Evolutionary conservation across 805 yeast genomes (phyloP).

Genomic region (Starmerella apis): DNA sequence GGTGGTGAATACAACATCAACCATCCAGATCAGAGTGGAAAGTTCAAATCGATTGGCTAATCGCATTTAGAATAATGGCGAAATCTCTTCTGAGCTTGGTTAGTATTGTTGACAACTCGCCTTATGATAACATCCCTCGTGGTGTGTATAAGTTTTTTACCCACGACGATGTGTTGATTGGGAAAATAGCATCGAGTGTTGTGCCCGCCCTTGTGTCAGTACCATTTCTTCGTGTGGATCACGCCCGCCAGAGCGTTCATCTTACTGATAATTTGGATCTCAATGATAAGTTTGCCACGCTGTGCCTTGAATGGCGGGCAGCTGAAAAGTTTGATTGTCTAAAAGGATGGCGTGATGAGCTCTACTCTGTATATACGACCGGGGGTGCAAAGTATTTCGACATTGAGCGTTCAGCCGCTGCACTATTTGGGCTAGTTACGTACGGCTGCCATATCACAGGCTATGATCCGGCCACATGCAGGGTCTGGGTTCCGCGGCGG

Average conservation of each 20-base stretch:
- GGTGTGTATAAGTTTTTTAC: conserved; percentile 26
- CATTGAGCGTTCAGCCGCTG: conserved; percentile 73
- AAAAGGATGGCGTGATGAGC: conserved; percentile 71
- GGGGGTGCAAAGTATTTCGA: conserved; percentile 47
- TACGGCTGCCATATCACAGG: conserved; percentile 88
- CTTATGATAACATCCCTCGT: conserved; percentile 5
- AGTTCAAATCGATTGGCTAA: too few species aligned
- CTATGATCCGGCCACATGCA: conserved; percentile 33
- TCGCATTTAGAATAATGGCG: neutral
- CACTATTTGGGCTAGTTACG: conserved; percentile 73
- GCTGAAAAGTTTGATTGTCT: conserved; percentile 25
- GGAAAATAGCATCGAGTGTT: conserved; percentile 20
- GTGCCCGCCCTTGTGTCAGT: conserved; percentile 10
- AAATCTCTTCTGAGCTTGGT: conserved; percentile 9
- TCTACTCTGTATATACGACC: conserved; percentile 59
- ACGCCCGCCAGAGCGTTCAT: neutral
- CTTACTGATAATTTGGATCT: conserved; percentile 11
- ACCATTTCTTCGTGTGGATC: conserved; percentile 10
- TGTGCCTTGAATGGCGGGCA: conserved; percentile 25
- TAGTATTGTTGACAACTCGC: conserved; percentile 18
- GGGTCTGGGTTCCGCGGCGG: conserved; percentile 75
- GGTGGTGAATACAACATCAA: too few species aligned
- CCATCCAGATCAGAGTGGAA: too few species aligned
- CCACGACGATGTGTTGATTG: conserved; percentile 29
- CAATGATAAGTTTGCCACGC: conserved; percentile 13